Base-by-base conservation (phyloP, 2,329 filamentous ascomycete species). In the Cladosporium sp. region DNA sequence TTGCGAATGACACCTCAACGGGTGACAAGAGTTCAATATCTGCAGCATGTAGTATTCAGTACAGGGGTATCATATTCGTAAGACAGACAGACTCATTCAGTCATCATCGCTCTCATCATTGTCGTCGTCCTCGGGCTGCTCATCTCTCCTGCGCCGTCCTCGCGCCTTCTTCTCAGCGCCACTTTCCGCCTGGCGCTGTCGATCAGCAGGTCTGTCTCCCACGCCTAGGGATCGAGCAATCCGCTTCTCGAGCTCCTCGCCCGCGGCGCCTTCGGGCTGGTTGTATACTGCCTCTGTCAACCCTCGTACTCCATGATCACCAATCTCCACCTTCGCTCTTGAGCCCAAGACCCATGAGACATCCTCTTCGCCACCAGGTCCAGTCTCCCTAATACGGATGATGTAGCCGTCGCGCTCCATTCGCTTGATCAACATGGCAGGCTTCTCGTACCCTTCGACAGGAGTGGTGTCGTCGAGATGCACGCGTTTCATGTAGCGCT, bases 391-490 rank as follows among this genome's bases (percentile, higher is more conserved):
- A 50, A 86, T 81, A 62, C 84, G 88, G 35, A 91, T 79, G 2
- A 99, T 77, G 68, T 99, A 99, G 0, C 89, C 89, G 55, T 97
- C 91, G 62, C 83, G 87, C 62, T 87, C 82, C 77, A 97, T 86
- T 52, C 83, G 83, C 64, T 86, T 83, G 12, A 97, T 75, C 3
- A 93, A 77, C 53, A 84, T 80, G 6, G 95, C 89, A 1, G 90
- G 95, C 67, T 84, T 89, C 42, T 90, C 87, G 34, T 65, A 64
- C 12, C 58, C 59, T 3, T 58, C 58, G 6, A 71, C 53, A 0
- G 89, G 88, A 2, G 91, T 87, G 61, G 88, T 88, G 35, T 84
- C 81, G 55, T 91, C 85, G 3, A 89, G 85, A 60, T 94, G 92
- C 61, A 92, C 78, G 22, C 91, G 84, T 50, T 80, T 77, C 9